Percentiles rank a stretch among this genome's conserved stretches.
phyloP scores from a whole-genome alignment of 1,284 basidiomycete species.

The Ceratobasidium theobromae region DNA sequence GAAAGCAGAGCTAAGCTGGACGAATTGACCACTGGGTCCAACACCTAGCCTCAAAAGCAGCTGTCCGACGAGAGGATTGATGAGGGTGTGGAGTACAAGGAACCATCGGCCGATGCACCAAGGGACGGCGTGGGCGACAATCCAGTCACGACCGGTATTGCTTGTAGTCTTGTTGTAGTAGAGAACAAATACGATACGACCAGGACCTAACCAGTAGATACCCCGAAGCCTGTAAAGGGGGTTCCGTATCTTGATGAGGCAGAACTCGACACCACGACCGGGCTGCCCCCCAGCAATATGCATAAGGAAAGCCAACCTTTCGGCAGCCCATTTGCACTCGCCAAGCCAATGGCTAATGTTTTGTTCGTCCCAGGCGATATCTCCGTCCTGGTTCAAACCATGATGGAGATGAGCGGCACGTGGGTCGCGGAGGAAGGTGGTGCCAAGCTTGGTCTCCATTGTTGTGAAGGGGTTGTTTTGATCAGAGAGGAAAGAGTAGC shows the following conservation, averaged over 20 bases:
- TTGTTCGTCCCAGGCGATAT: background rate
- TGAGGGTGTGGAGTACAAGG: background rate
- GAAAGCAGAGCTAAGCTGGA: too few species aligned
- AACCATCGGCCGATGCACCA: background rate
- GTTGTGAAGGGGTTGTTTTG: background rate
- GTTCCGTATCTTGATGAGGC: background rate
- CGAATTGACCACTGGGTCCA: too few species aligned
- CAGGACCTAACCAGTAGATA: background rate
- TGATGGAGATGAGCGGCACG: background rate
- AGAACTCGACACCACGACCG: background rate
- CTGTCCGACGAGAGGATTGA: background rate
- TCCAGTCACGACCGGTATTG: background rate
- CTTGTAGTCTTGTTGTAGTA: background rate
- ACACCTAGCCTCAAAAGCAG: too few species aligned
- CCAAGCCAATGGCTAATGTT: background rate
- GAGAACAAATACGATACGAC: background rate
- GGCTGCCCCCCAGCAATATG: background rate
- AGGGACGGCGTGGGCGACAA: background rate
- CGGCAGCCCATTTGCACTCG: background rate
- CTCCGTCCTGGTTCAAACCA: background rate
- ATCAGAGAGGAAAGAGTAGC: conserved; percentile 4
- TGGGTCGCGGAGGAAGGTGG: background rate
- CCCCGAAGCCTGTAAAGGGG: background rate
- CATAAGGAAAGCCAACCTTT: background rate
- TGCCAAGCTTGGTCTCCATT: background rate